Base-by-base conservation (phyloP, 2,329 filamentous ascomycete genomes). In the Lecanicillium sp. region DNA sequence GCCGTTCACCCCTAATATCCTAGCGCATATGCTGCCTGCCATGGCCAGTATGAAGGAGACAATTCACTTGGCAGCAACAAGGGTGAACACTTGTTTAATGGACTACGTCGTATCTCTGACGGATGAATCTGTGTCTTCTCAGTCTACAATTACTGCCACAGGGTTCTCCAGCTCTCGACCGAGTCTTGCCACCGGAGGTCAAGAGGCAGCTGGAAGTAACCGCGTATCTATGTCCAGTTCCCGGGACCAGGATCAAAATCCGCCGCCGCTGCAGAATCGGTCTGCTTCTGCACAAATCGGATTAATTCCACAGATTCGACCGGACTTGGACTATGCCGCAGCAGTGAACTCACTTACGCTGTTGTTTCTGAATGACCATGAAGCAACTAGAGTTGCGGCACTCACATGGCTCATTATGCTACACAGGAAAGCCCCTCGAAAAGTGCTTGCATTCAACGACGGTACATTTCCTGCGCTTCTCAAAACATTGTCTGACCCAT, bases 341-440 rank as follows among this genome's bases (percentile, higher is more conserved):
- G 90, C 93, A 5, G 93, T 98, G 41, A 94, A 86, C 65, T 93
- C 91, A 8, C 76, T 98, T 33, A 98, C 91, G 0, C 69, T 97
- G 7, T 81, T 97, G 45, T 97, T 98, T 60, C 72, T 98, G 44
- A 96, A 98, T 60, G 91, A 98, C 58, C 89, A 97, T 61, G 94
- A 98, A 70, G 90, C 88, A 23, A 98, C 93, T 2, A 82, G 93
- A 52, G 90, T 97, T 23, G 91, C 90, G 30, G 90, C 93, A 14
- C 73, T 98, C 52, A 91, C 87, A 5, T 98, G 93, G 93, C 77
- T 98, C 49, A 93, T 97, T 50, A 97, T 97, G 91, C 75, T 98
- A 33, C 93, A 98, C 64, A 82, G 88, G 54, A 97, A 96, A 71
- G 91, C 93, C 3, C 93, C 93, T 1, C 80, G 86, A 45, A 96